Conservation (phyloP, 805 yeast genomes). For the Kazachstania africana region DNA sequence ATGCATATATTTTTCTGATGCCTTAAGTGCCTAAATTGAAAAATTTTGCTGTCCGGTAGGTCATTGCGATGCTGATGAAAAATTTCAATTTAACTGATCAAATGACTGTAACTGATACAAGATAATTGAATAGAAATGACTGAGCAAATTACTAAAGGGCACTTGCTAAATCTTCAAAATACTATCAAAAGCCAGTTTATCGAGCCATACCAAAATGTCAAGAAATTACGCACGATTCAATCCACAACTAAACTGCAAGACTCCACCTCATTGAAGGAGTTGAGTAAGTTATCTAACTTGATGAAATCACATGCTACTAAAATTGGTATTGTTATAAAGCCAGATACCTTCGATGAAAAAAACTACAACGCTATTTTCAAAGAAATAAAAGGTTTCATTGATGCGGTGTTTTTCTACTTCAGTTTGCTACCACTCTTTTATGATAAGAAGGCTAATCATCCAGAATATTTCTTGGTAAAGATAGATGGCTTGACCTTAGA, state of each 20-base stretch:
- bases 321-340: constrained; percentile 28
- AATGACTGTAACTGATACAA: no score
- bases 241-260: constrained; percentile 17
- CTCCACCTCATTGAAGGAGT: constrained; percentile 32
- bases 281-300: constrained; percentile 45
- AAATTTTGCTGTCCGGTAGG: no score
- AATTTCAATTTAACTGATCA: no score
- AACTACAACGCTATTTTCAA: constrained; percentile 16
- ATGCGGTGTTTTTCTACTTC: constrained; percentile 16
- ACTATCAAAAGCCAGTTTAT: constrained; percentile 17
- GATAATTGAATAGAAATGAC: no score
- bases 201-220: constrained; percentile 10
- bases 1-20: no score
- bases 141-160: constrained; percentile 31
- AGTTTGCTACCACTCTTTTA: constrained; percentile 23
- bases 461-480: constrained; percentile 11
- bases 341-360: constrained; percentile 13
- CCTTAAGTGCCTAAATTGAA: no score
- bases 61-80: no score
- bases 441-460: constrained; percentile 9
- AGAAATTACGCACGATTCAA: constrained; percentile 11
- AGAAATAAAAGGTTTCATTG: constrained; percentile 20
- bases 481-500: constrained; percentile 14
- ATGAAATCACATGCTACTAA: constrained; percentile 70
- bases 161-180: constrained; percentile 32